phyloP scores from a whole-genome alignment of 768 basidiomycete genomes.

The Paxillus involutus region DNA sequence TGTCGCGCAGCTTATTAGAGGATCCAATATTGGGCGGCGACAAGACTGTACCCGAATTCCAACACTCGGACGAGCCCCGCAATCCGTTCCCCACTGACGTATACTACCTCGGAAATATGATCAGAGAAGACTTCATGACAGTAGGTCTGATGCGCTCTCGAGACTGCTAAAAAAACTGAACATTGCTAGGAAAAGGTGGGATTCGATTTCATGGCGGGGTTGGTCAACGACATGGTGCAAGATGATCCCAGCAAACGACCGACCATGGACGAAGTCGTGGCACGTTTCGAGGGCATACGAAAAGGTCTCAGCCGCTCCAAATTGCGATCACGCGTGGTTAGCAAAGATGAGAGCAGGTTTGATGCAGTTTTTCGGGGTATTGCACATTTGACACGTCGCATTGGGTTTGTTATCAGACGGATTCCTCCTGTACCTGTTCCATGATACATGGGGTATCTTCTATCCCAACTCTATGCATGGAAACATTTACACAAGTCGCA shows the following conservation, averaged over 20 bases:
- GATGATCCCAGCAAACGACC: conserved; percentile 37
- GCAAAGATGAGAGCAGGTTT: not conserved
- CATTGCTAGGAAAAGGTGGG: not conserved
- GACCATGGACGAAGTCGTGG: conserved; percentile 35
- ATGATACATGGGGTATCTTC: too few species aligned
- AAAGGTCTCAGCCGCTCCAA: conserved; percentile 20
- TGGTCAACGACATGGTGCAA: conserved; percentile 39
- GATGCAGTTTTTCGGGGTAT: conserved; percentile 2
- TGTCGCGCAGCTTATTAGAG: conserved; percentile 4
- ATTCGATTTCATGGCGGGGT: conserved; percentile 32
- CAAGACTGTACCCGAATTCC: conserved; percentile 40
- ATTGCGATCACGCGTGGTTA: conserved; percentile 28
- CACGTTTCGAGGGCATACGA: conserved; percentile 25
- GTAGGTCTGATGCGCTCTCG: conserved; percentile 3
- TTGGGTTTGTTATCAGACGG: conserved; percentile 14
- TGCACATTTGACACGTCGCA: conserved; percentile 25
- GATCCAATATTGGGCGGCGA: conserved; percentile 40
- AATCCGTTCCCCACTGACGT: conserved; percentile 46
- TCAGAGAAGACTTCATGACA: conserved; percentile 31
- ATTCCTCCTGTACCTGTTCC: conserved; percentile 18
- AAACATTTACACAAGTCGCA: too few species aligned
- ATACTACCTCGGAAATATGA: conserved; percentile 42
- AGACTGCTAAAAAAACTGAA: not conserved
- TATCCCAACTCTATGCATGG: too few species aligned
- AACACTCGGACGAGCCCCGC: conserved; percentile 18